phyloP scores from a whole-genome alignment of 768 basidiomycete species.

The Mycena chlorophos region DNA sequence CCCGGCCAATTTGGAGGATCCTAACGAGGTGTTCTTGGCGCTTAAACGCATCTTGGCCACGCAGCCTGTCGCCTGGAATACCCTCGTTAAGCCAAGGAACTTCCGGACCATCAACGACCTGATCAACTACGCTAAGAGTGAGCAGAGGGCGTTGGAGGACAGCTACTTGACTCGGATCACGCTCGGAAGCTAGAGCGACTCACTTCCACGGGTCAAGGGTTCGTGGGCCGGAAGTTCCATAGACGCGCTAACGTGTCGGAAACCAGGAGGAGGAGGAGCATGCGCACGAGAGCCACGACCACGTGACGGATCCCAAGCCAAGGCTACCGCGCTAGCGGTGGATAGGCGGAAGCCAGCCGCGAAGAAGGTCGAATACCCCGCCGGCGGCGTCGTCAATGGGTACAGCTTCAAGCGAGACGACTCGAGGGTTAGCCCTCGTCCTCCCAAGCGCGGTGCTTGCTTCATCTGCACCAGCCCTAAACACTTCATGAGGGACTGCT shows the following conservation, averaged over 20 bases:
- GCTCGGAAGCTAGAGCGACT: no score
- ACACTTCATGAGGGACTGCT: slow-evolving; percentile 24
- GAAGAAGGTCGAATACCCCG: not conserved
- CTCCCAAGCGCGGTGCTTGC: slow-evolving; percentile 11
- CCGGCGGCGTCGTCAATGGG: slow-evolving; percentile 7
- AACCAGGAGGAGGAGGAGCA: no score
- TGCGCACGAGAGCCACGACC: no score
- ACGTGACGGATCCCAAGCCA: no score
- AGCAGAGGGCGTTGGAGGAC: not conserved
- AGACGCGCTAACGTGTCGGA: no score
- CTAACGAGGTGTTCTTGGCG: not conserved
- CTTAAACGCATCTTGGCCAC: not conserved
- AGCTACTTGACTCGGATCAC: no score
- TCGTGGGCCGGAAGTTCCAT: no score
- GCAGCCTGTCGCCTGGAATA: not conserved
- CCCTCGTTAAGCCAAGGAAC: not conserved
- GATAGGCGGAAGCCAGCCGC: not conserved
- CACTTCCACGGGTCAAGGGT: no score
- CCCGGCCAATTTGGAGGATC: not conserved
- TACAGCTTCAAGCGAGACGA: slow-evolving; percentile 1
- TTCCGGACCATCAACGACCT: not conserved
- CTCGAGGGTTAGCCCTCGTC: not conserved
- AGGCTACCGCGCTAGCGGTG: not conserved
- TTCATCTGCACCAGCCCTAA: slow-evolving; percentile 25
- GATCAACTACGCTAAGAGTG: not conserved